Conservation (phyloP, 208 protist species). For the Herpetomonas tarakana region DNA sequence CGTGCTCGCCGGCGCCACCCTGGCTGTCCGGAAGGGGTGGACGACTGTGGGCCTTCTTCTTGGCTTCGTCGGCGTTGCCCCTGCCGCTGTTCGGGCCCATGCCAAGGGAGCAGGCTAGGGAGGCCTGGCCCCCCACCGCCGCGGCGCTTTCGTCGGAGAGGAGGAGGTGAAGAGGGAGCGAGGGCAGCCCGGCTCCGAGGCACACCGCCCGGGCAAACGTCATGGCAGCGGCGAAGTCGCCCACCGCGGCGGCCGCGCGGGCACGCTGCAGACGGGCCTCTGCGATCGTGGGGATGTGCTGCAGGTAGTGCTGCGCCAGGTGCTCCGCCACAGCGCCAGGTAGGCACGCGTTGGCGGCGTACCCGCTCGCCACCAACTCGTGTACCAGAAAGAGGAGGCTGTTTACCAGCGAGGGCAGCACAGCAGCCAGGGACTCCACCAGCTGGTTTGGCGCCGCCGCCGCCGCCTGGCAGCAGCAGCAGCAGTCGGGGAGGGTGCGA, state of each 20-base stretch:
- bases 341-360: conserved; percentile 47
- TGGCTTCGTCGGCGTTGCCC: not conserved
- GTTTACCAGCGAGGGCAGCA: conserved; percentile 39
- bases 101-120: conserved; percentile 10
- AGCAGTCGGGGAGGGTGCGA: conserved; percentile 16
- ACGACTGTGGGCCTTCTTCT: not conserved
- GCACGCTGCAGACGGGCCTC: conserved; percentile 64
- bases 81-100: not conserved
- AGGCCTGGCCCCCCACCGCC: conserved; percentile 6
- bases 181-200: conserved; percentile 45
- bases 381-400: conserved; percentile 50
- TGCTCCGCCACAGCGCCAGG: conserved; percentile 64
- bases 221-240: conserved; percentile 63
- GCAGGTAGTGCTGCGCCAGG: conserved; percentile 43
- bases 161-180: conserved; percentile 15
- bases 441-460: not conserved
- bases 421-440: conserved; percentile 13
- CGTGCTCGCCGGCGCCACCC: not conserved
- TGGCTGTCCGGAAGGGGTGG: conserved; percentile 1
- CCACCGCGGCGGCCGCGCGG: conserved; percentile 44
- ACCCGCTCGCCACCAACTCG: conserved; percentile 38
- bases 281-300: conserved; percentile 37
- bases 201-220: conserved; percentile 47
- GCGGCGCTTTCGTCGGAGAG: conserved; percentile 6
- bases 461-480: no score